phyloP scores from a whole-genome alignment of 78 protist genomes.

The Neovahlkampfia damariscottae region DNA sequence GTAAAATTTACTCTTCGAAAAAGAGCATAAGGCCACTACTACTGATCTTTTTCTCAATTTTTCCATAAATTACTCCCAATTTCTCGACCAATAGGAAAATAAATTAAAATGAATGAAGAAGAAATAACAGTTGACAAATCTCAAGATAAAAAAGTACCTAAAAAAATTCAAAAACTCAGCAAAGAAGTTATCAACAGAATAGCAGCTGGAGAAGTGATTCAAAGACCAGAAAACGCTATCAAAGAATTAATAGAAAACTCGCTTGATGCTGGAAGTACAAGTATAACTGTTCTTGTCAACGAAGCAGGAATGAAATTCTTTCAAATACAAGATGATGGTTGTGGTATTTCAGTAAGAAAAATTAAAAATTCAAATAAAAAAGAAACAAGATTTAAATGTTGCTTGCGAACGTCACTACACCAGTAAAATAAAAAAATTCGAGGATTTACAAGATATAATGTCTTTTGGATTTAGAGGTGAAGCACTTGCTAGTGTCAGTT shows the following conservation, averaged over 20 bases:
- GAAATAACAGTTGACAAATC: no score
- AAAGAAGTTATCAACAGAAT: conserved; percentile 72
- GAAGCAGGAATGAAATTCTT: conserved; percentile 76
- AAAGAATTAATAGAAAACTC: conserved; percentile 87
- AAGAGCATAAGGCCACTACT: no score
- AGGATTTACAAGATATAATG: conserved; percentile 56
- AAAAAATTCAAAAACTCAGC: conserved; percentile 46
- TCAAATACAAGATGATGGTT: conserved; percentile 81
- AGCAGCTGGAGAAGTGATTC: conserved; percentile 93
- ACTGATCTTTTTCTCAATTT: no score
- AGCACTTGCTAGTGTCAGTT: conserved; percentile 91
- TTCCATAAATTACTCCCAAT: no score
- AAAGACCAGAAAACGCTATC: conserved; percentile 64
- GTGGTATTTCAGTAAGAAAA: conserved; percentile 55
- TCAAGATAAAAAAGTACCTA: not conserved
- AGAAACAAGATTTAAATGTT: conserved; percentile 64
- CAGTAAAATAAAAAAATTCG: conserved; percentile 61
- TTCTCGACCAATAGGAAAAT: no score
- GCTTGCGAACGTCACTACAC: conserved; percentile 89
- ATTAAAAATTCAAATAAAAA: not conserved
- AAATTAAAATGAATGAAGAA: no score
- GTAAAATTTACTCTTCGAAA: no score
- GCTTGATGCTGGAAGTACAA: conserved; percentile 83
- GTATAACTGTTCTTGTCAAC: conserved; percentile 45
- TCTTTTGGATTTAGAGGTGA: conserved; percentile 92